phyloP scores from a whole-genome alignment of 306 rosid species.

The Fagus sylvatica region DNA sequence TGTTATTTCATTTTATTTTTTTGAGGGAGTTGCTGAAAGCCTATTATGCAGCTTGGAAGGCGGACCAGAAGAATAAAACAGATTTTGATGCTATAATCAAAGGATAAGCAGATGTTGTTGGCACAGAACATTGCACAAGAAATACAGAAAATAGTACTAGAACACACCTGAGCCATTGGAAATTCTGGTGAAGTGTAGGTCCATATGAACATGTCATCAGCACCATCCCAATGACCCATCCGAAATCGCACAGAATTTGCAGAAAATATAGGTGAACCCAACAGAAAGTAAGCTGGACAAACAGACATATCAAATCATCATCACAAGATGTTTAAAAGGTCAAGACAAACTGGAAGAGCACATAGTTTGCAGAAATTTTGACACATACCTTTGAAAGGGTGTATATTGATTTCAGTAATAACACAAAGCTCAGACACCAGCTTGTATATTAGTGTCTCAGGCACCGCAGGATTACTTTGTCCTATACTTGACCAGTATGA shows the following conservation, averaged over 20 bases:
- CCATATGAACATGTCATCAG: slow-evolving; percentile 58
- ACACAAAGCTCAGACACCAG: slow-evolving; percentile 66
- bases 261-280: slow-evolving; percentile 71
- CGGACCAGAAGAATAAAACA: background rate
- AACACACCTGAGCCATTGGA: slow-evolving; percentile 73
- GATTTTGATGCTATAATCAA: background rate
- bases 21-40: background rate
- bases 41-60: background rate
- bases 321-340: slow-evolving; percentile 5
- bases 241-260: slow-evolving; percentile 72
- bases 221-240: slow-evolving; percentile 58
- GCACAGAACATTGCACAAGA: background rate
- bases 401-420: slow-evolving; percentile 59
- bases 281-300: slow-evolving; percentile 69
- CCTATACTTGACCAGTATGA: slow-evolving; percentile 94
- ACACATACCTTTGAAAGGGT: slow-evolving; percentile 75
- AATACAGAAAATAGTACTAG: slow-evolving; percentile 12
- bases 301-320: slow-evolving; percentile 24
- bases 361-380: slow-evolving; percentile 20
- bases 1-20: no score
- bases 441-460: slow-evolving; percentile 77
- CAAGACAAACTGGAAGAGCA: slow-evolving; percentile 8
- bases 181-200: slow-evolving; percentile 80
- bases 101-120: background rate
- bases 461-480: slow-evolving; percentile 59